phyloP scores from a whole-genome alignment of 768 basidiomycete species.

The Hydnomerulius pinastri region DNA sequence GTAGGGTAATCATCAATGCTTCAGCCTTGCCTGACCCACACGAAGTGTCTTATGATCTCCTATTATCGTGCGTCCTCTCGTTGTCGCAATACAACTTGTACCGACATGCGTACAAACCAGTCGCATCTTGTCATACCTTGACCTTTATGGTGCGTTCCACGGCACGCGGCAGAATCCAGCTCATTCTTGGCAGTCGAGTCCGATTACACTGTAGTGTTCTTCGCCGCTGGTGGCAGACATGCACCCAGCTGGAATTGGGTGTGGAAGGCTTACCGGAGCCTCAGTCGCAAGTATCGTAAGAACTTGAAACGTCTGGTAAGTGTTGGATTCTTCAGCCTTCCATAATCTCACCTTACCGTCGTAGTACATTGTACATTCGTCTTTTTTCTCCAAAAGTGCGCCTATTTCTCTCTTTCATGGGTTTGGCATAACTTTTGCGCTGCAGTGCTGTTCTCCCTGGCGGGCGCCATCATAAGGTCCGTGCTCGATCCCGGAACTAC shows the following conservation, averaged over 20 bases:
- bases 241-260: slow-evolving; percentile 88
- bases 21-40: slow-evolving; percentile 82
- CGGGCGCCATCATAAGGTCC: slow-evolving; percentile 86
- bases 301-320: slow-evolving; percentile 81
- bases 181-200: slow-evolving; percentile 65
- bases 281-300: slow-evolving; percentile 84
- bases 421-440: slow-evolving; percentile 9
- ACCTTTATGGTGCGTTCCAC: slow-evolving; percentile 66
- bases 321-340: slow-evolving; percentile 1
- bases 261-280: slow-evolving; percentile 85
- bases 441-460: slow-evolving; percentile 85
- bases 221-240: slow-evolving; percentile 76
- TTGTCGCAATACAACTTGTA: slow-evolving; percentile 6
- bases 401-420: slow-evolving; percentile 3
- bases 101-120: slow-evolving; percentile 37
- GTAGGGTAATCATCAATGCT: slow-evolving; percentile 83
- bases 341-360: slow-evolving; percentile 7
- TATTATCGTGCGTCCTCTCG: slow-evolving; percentile 60
- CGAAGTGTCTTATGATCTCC: slow-evolving; percentile 73
- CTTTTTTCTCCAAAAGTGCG: slow-evolving; percentile 86
- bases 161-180: neutral
- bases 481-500: slow-evolving; percentile 1
- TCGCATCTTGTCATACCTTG: slow-evolving; percentile 75
- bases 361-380: slow-evolving; percentile 85
- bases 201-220: slow-evolving; percentile 87